phyloP scores from a whole-genome alignment of 1,139 yeast species.

The Lodderomyces oxycetoniae region DNA sequence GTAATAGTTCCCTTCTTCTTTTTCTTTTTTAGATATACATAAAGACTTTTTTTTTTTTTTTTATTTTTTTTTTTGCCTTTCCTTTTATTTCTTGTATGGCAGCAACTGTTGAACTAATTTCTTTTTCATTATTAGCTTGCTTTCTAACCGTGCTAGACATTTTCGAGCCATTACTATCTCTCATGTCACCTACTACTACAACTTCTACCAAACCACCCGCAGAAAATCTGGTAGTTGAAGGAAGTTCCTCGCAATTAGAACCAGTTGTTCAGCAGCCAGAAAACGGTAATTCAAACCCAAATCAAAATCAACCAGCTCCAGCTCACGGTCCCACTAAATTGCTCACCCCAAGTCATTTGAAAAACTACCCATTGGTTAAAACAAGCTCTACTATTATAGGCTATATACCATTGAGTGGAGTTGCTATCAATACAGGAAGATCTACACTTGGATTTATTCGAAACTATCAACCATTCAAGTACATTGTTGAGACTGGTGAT shows the following conservation, averaged over 20 bases:
- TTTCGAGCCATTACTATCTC: slow-evolving; percentile 9
- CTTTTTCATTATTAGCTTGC: slow-evolving; percentile 14
- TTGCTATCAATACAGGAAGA: slow-evolving; percentile 9
- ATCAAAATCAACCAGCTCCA: background rate
- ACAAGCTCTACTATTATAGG: slow-evolving; percentile 18
- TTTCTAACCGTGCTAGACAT: slow-evolving; percentile 14
- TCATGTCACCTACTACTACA: slow-evolving; percentile 8
- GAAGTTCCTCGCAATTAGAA: background rate
- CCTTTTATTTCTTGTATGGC: slow-evolving; percentile 8
- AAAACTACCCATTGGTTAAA: slow-evolving; percentile 23
- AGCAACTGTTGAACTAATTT: slow-evolving; percentile 12
- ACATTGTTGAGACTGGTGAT: slow-evolving; percentile 25
- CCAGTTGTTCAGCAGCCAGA: background rate
- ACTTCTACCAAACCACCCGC: slow-evolving; percentile 6
- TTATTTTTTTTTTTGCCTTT: slow-evolving; percentile 2
- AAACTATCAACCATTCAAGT: slow-evolving; percentile 24
- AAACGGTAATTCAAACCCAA: background rate
- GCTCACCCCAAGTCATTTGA: slow-evolving; percentile 18
- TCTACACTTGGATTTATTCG: slow-evolving; percentile 19
- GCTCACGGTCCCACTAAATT: slow-evolving; percentile 1
- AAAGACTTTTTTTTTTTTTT: background rate
- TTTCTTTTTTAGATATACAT: background rate
- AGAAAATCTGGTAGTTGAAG: background rate
- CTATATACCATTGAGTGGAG: slow-evolving; percentile 19
- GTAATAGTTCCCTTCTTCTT: too few relatives aligned